Conservation (phyloP, 169 alveolate genomes). For the Cryptosporidium muris region DNA sequence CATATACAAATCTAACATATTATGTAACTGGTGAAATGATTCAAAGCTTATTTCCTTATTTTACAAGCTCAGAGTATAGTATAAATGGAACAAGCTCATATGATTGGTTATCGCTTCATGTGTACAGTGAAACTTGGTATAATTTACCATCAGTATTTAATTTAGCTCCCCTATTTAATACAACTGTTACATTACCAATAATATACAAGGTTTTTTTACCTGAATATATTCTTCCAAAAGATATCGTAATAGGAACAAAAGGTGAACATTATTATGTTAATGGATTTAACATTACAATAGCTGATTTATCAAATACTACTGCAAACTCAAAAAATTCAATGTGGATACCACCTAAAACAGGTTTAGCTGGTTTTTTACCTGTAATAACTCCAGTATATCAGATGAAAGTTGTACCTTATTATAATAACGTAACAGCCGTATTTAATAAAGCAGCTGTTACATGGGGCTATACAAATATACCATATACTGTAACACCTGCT, state of each 20-base stretch:
- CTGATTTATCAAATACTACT: constrained; percentile 1
- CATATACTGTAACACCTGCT: constrained; percentile 58
- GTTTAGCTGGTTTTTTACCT: constrained; percentile 61
- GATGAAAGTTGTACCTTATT: constrained; percentile 61
- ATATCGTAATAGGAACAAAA: constrained; percentile 28
- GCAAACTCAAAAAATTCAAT: background rate
- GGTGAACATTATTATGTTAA: constrained; percentile 49
- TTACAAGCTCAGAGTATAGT: constrained; percentile 21
- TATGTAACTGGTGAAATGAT: constrained; percentile 50
- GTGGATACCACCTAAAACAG: constrained; percentile 46
- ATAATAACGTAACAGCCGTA: constrained; percentile 31
- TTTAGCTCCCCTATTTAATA: background rate
- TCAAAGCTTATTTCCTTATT: constrained; percentile 6
- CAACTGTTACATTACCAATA: constrained; percentile 39
- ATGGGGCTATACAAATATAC: constrained; percentile 64
- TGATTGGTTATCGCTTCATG: constrained; percentile 56
- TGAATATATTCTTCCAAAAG: constrained; percentile 38
- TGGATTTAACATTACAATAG: constrained; percentile 39
- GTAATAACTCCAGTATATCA: constrained; percentile 47
- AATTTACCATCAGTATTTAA: constrained; percentile 25
- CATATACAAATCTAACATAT: constrained; percentile 61
- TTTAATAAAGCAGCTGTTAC: constrained; percentile 64
- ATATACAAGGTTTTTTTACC: constrained; percentile 50
- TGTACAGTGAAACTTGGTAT: constrained; percentile 63
- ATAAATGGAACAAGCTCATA: constrained; percentile 6